Conservation (phyloP, 2,329 filamentous ascomycete genomes). For the Microdochium trichocladiopsis region DNA sequence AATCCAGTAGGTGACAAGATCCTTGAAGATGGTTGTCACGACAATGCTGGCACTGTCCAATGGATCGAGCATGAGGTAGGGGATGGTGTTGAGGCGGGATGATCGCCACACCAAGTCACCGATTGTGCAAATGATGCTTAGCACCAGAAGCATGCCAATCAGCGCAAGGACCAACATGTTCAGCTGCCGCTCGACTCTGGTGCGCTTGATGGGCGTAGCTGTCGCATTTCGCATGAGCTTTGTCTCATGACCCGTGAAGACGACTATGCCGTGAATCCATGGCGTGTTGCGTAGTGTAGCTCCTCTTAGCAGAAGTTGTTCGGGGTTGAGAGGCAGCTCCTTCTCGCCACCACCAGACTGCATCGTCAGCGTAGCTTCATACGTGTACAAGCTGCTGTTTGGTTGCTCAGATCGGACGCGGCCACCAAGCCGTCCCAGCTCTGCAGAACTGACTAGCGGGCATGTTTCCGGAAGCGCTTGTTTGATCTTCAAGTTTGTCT, state of each 20-base stretch:
- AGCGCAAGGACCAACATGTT: conserved; percentile 91
- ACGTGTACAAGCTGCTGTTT: conserved; percentile 97
- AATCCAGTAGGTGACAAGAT: conserved; percentile 98
- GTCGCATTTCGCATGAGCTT: conserved; percentile 99
- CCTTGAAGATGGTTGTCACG: conserved; percentile 80
- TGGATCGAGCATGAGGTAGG: conserved; percentile 63
- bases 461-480: conserved; percentile 92
- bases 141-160: conserved; percentile 71
- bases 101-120: conserved; percentile 79
- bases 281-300: conserved; percentile 93
- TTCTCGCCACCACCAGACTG: conserved; percentile 87
- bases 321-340: conserved; percentile 80
- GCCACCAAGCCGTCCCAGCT: conserved; percentile 79
- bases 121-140: conserved; percentile 85
- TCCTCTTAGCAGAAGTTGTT: conserved; percentile 87
- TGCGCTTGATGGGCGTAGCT: conserved; percentile 94
- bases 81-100: conserved; percentile 53
- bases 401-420: conserved; percentile 91
- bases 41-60: conserved; percentile 47
- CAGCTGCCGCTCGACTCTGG: conserved; percentile 88
- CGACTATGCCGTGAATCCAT: conserved; percentile 93
- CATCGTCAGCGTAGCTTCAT: conserved; percentile 92
- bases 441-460: conserved; percentile 75
- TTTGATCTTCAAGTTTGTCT: conserved; percentile 98
- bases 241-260: conserved; percentile 96